A percentile compares a stretch with the other conserved stretches of the same genome.
These are phyloP conservation scores for Vitis riparia DNA, from an alignment of 164 flowering plant species.

Conservation along the genomic window DNA sequence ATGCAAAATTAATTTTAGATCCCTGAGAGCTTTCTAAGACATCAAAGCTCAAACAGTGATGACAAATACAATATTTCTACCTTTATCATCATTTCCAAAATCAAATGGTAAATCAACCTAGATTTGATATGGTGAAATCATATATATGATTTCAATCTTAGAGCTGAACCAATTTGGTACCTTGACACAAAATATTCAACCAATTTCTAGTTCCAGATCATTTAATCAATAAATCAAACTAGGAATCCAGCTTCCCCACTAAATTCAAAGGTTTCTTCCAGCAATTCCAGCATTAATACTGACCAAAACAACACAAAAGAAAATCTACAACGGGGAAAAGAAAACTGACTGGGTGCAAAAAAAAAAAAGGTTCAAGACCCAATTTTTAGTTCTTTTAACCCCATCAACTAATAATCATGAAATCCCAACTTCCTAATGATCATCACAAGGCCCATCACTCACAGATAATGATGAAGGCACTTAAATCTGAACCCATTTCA, in stretches of 20 bases:
- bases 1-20: not conserved
- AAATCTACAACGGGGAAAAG: not conserved
- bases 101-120: not conserved
- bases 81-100: not conserved
- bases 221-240: not conserved
- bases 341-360: too few relatives aligned
- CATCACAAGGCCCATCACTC: too few relatives aligned
- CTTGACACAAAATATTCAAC: not conserved
- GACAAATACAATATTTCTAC: not conserved
- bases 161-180: not conserved
- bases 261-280: not conserved
- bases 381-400: too few relatives aligned
- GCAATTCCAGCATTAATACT: not conserved
- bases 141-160: not conserved
- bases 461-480: not conserved
- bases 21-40: not conserved
- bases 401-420: not conserved
- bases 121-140: not conserved
- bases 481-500: not conserved
- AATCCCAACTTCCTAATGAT: not conserved
- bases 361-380: too few relatives aligned
- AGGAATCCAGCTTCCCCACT: not conserved
- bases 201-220: not conserved
- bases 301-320: not conserved
- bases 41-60: not conserved